Evolutionary conservation across 331 rosid genomes (phyloP), one percentile per base, ranked within the genome.

Genomic region (Spiraea crenata): DNA sequence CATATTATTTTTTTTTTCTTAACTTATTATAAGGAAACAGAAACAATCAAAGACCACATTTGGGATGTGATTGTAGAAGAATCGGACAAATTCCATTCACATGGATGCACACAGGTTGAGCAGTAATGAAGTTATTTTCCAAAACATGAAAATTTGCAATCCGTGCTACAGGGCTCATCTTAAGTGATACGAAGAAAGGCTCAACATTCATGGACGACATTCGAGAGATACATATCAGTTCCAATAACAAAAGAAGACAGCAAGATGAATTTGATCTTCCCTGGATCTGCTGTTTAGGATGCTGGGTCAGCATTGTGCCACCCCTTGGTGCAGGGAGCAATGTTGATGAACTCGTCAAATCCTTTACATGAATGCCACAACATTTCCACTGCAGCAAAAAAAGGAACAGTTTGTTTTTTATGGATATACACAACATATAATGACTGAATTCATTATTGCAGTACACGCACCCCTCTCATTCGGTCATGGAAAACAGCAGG

Each of bases 401-500:
- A 63, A 20, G 25, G 31, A 47, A 65, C 15, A 35, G 17, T 15
- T 13, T 8, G 40, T n/a, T 48, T 31, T n/a, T 45, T 42, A 48
- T 6, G 6, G 4, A 5, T 54, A 51, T 47, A 69, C 42, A 59
- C 2, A 49, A 49, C 82, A 5, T 16, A 38, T 25, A 1, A 19
- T 14, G 19, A 31, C 35, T 10, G 8, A 34, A 45, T 31, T 4
- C 16, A 34, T 19, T 9, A 70, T 5, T 4, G 64, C 48, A 44
- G 45, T 34, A 57, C 47, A 57, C 74, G 42, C 56, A 93, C 99
- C 93, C 95, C 96, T 85, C 77, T 84, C 79, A 74, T 35, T 72
- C 97, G 89, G 72, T 93, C 99, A 48, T 91, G 99, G 79, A 93
- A 93, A 74, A 93, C 70, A 38, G 99, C 81, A 79, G 96, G 99